phyloP scores from a whole-genome alignment of 2,329 filamentous ascomycete genomes.

The Botrytis cinerea region DNA sequence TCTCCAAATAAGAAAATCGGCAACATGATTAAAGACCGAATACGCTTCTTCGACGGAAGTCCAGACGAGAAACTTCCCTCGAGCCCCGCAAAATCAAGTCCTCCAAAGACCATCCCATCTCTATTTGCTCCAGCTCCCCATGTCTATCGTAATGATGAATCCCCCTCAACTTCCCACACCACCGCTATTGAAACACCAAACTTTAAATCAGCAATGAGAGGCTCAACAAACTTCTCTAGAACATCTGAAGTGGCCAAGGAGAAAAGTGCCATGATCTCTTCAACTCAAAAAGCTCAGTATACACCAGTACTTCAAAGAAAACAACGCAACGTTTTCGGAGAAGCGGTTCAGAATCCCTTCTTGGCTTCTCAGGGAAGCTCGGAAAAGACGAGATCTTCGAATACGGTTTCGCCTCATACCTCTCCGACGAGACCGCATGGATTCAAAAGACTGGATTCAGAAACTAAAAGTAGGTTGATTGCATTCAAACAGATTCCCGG shows the following conservation, averaged over 20 bases:
- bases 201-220: background rate
- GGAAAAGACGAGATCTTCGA: constrained; percentile 2
- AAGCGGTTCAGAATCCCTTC: constrained; percentile 24
- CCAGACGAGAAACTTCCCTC: constrained; percentile 12
- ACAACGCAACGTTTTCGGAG: constrained; percentile 24
- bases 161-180: background rate
- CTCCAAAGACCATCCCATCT: background rate
- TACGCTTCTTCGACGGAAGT: constrained; percentile 36
- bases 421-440: constrained; percentile 1
- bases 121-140: background rate
- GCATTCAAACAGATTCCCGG: background rate
- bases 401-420: constrained; percentile 18
- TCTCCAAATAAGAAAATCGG: constrained; percentile 20
- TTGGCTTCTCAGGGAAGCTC: background rate
- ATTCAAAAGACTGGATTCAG: background rate
- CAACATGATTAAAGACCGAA: constrained; percentile 34
- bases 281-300: constrained; percentile 7
- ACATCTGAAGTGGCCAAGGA: background rate
- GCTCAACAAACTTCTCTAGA: background rate
- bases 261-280: background rate
- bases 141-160: background rate
- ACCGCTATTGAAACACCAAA: background rate
- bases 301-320: constrained; percentile 9
- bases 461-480: constrained; percentile 1
- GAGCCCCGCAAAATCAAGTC: constrained; percentile 2